These are phyloP conservation scores for Sedum album DNA, from an alignment of 164 flowering plant species.

Conservation along the genomic window DNA sequence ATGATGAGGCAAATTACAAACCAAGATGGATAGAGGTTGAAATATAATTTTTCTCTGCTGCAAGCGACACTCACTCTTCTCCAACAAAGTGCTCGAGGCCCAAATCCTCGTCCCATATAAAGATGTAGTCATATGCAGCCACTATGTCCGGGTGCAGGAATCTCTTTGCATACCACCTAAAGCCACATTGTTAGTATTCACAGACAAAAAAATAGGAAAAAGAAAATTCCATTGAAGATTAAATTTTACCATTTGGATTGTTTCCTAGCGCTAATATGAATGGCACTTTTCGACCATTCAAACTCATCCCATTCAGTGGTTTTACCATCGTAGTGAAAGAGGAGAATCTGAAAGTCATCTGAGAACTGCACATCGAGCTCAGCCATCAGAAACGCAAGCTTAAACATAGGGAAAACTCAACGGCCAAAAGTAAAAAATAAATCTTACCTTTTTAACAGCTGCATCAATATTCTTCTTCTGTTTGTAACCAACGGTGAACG, in stretches of 20 bases:
- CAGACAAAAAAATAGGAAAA: neutral
- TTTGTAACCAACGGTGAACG: slow-evolving; percentile 77
- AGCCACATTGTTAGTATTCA: slow-evolving; percentile 10
- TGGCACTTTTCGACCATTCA: slow-evolving; percentile 88
- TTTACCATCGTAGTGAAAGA: slow-evolving; percentile 87
- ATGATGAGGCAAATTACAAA: slow-evolving; percentile 12
- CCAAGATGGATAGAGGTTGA: neutral
- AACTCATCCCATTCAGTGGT: slow-evolving; percentile 90
- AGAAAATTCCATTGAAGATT: too few relatives aligned
- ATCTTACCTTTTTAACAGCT: slow-evolving; percentile 74
- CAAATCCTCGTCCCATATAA: slow-evolving; percentile 98
- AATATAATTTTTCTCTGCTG: too few relatives aligned
- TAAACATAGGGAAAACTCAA: neutral
- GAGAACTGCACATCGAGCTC: slow-evolving; percentile 52
- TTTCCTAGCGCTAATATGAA: slow-evolving; percentile 67
- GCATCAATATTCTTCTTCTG: slow-evolving; percentile 64
- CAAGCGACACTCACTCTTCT: slow-evolving; percentile 52
- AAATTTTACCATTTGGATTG: slow-evolving; percentile 78
- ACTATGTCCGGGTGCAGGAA: slow-evolving; percentile 94
- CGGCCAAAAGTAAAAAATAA: neutral
- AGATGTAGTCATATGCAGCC: slow-evolving; percentile 85
- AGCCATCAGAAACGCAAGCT: slow-evolving; percentile 6
- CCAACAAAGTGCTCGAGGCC: slow-evolving; percentile 89
- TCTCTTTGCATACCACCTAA: slow-evolving; percentile 97
- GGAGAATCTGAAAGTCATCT: slow-evolving; percentile 65